Percentiles rank a stretch among this genome's conserved stretches.
phyloP scores from a whole-genome alignment of 805 yeast species.

The Wickerhamiella domercqiae region DNA sequence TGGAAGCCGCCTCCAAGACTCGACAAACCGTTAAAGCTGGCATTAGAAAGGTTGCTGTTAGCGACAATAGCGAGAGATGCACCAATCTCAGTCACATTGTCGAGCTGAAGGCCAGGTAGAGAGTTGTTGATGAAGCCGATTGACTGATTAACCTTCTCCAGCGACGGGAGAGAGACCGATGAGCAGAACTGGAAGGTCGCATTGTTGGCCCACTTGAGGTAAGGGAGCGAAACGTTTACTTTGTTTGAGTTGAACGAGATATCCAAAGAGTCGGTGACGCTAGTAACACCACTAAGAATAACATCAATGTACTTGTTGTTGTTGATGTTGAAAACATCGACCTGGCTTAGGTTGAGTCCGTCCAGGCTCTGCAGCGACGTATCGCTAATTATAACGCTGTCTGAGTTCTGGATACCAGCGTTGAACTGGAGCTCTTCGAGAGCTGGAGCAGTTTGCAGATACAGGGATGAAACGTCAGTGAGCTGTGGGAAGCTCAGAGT shows the following conservation, averaged over 20 bases:
- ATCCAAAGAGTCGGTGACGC: conserved; percentile 59
- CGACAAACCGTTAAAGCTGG: conserved; percentile 56
- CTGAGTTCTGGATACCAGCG: conserved; percentile 57
- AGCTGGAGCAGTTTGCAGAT: conserved; percentile 77
- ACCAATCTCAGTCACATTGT: conserved; percentile 50
- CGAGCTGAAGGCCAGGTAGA: conserved; percentile 26
- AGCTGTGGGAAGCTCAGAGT: conserved; percentile 63
- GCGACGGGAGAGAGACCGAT: conserved; percentile 52
- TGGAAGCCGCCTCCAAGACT: conserved; percentile 86
- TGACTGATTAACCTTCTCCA: conserved; percentile 64
- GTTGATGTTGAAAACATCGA: conserved; percentile 47
- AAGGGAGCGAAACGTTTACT: conserved; percentile 38
- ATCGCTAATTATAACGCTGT: conserved; percentile 37
- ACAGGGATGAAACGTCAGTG: conserved; percentile 65
- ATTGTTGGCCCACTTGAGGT: conserved; percentile 74
- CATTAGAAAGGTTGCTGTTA: conserved; percentile 54
- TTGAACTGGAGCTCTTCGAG: conserved; percentile 53
- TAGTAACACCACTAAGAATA: conserved; percentile 50
- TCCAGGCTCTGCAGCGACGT: conserved; percentile 26
- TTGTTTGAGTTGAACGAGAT: conserved; percentile 75
- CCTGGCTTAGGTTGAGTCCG: conserved; percentile 26
- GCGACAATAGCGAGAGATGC: conserved; percentile 61
- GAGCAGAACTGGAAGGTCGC: conserved; percentile 69
- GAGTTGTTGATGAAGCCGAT: conserved; percentile 65
- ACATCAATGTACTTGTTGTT: conserved; percentile 65